Percentiles rank a stretch among this genome's conserved stretches.
phyloP scores from a whole-genome alignment of 495 filamentous ascomycete species.

The Bathelium albidoporum region DNA sequence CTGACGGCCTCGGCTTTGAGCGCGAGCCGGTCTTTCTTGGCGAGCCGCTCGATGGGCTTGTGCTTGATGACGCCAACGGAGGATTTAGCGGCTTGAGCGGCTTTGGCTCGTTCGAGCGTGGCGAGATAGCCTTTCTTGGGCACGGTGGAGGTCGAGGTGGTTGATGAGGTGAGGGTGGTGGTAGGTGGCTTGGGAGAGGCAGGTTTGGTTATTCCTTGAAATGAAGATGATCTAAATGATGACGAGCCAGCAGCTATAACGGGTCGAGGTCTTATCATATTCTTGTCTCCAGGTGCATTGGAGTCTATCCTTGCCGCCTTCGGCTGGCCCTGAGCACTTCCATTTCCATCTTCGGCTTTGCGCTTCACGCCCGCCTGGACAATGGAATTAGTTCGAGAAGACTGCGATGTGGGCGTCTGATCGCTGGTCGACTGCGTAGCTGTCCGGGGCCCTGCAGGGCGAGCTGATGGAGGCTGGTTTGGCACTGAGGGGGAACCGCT shows the following conservation, averaged over 20 bases:
- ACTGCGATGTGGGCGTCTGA: background rate
- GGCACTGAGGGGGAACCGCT: background rate
- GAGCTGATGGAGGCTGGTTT: background rate
- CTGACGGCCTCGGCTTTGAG: constrained; percentile 18
- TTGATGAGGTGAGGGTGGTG: constrained; percentile 13
- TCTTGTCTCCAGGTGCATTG: background rate
- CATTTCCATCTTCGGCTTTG: constrained; percentile 1
- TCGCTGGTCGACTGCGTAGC: background rate
- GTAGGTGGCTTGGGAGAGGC: constrained; percentile 21
- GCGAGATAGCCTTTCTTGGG: constrained; percentile 54
- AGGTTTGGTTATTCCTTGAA: constrained; percentile 21
- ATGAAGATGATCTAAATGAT: constrained; percentile 27
- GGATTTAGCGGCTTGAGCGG: constrained; percentile 33
- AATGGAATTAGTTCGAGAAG: background rate
- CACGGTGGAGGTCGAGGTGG: constrained; percentile 26
- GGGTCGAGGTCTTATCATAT: constrained; percentile 30
- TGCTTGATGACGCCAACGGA: constrained; percentile 35
- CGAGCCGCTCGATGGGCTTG: constrained; percentile 34
- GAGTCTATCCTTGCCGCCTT: background rate
- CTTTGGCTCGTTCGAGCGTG: constrained; percentile 56
- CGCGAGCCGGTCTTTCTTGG: constrained; percentile 25
- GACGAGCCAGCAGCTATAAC: constrained; percentile 33
- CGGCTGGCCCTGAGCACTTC: background rate
- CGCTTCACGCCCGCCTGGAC: background rate
- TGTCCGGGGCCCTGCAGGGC: background rate